phyloP scores from a whole-genome alignment of 1,284 basidiomycete species.

The Tremellales sp. region DNA sequence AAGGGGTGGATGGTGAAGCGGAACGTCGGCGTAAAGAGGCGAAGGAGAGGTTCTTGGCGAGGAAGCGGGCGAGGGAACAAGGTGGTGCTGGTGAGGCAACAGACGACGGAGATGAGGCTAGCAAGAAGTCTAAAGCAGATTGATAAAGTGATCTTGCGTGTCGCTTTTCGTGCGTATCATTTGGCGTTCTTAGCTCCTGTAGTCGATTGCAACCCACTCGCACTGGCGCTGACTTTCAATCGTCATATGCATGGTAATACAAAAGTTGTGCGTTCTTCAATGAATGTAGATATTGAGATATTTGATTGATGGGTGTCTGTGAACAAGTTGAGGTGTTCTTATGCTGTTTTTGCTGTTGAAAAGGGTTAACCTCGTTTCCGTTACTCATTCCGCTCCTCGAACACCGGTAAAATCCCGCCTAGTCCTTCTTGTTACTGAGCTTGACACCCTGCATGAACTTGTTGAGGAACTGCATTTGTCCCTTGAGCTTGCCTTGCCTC shows the following conservation, averaged over 20 bases:
- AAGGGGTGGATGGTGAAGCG: conserved; percentile 53
- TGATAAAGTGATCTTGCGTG: conserved; percentile 1
- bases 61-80: conserved; percentile 73
- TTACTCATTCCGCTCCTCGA: no score
- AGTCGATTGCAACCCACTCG: no score
- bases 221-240: no score
- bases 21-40: conserved; percentile 68
- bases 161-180: no score
- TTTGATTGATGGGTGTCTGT: no score
- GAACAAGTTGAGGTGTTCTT: no score
- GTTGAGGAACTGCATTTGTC: neutral
- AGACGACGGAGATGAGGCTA: conserved; percentile 12
- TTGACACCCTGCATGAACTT: neutral
- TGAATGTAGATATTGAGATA: no score
- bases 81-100: conserved; percentile 12
- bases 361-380: no score
- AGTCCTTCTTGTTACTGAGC: neutral
- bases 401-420: neutral
- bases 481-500: neutral
- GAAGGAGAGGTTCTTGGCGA: conserved; percentile 66
- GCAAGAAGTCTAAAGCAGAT: conserved; percentile 21
- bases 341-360: no score
- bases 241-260: no score
- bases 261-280: no score
- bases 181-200: no score